These are phyloP conservation scores for Rhododendron williamsianum DNA, from an alignment of 148 eudicot species.

Conservation along the genomic window DNA sequence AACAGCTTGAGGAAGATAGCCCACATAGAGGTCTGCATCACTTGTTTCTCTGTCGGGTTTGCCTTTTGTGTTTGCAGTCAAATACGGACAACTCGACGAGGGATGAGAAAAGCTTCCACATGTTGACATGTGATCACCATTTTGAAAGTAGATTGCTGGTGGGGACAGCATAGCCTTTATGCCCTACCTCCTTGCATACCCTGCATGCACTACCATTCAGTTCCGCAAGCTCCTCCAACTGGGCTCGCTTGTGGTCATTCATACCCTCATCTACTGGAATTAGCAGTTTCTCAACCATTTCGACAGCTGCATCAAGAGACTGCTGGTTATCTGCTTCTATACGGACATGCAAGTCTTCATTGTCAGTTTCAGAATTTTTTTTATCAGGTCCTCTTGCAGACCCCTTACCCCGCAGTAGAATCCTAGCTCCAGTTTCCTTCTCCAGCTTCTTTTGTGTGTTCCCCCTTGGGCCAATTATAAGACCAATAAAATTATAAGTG, in stretches of 20 bases:
- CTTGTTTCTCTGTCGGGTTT: constrained; percentile 18
- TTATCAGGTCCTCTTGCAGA: not conserved
- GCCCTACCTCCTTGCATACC: constrained; percentile 31
- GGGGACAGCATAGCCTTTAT: constrained; percentile 28
- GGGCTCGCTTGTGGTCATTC: constrained; percentile 29
- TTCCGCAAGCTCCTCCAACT: constrained; percentile 27
- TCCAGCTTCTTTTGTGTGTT: constrained; percentile 43
- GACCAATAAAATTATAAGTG: constrained; percentile 30
- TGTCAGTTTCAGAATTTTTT: constrained; percentile 4
- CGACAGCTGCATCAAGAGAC: constrained; percentile 27
- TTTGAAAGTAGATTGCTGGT: constrained; percentile 22
- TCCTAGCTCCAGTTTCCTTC: constrained; percentile 34
- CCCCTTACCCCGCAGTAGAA: constrained; percentile 30
- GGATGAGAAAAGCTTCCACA: constrained; percentile 35
- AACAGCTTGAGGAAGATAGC: constrained; percentile 24
- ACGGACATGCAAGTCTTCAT: constrained; percentile 37
- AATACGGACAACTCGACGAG: constrained; percentile 19
- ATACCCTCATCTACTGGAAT: constrained; percentile 24
- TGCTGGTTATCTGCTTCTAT: constrained; percentile 32
- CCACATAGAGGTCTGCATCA: constrained; percentile 28
- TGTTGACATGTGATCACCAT: constrained; percentile 16
- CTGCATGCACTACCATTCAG: constrained; percentile 23
- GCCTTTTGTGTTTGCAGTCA: constrained; percentile 7
- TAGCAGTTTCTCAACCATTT: constrained; percentile 36
- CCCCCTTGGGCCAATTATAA: constrained; percentile 42